Evolutionary conservation across 768 basidiomycete genomes (phyloP), one percentile per base, ranked within the genome.

Genomic region (Austroboletus eburneus): DNA sequence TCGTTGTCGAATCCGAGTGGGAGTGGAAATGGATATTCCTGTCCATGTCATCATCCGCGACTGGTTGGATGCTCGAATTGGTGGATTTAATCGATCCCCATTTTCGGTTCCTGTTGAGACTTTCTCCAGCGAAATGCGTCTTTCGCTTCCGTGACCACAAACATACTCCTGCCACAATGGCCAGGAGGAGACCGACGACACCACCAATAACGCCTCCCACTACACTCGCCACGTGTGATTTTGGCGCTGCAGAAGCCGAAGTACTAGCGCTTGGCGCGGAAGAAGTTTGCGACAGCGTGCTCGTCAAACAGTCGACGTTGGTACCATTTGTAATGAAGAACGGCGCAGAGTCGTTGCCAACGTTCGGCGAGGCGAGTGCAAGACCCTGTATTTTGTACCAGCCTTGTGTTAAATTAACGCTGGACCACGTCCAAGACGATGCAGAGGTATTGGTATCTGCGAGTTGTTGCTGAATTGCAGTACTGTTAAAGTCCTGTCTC

Each of bases 201-300:
- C 69, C 76, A 5, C 77, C 81, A 4, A 83, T 51, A 17, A 76
- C 71, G 21, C 74, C 74, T 2, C 81, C 84, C 5, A 71, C 73
- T 22, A 85, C 75, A 8, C 70, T 68, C 1, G 71, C 75, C 1
- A 64, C 61, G 32, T 73, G 73, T 7, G 62, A 57, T 4, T 56
- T 49, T 14, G 67, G 58, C 7, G 59, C 40, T 5, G 63, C 46
- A 4, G 63, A 39, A 3, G 66, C 49, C 27, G 54, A 21, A 17
- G 57, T 30, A 36, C 39, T 47, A 22, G 40, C 16, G 14, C 45
- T 13, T n/a, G 48, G 22, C 12, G 54, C 38, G 16, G 61, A 30
- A n/a, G 54, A 48, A 16, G 58, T 20, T 34, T 56, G 40, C 2
- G 46, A 22, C 16, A 55, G 32, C 9, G 51, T 44, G 12, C 30